These are phyloP conservation scores for Goffeauzyma gilvescens DNA, from an alignment of 768 basidiomycete genomes.

Conservation along the genomic window DNA sequence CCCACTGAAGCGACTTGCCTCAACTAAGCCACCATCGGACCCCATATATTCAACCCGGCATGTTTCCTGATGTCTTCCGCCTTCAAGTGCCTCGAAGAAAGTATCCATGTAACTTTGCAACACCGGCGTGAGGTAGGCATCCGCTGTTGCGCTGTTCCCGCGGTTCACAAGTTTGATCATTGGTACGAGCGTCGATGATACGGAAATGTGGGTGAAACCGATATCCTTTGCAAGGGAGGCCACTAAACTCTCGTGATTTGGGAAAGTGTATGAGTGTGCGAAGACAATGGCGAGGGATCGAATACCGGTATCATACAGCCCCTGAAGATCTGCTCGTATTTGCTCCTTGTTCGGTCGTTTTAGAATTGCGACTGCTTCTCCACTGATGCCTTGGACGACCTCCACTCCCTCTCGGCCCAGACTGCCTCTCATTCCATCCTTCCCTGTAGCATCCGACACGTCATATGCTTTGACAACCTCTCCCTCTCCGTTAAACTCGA, in stretches of 20 bases:
- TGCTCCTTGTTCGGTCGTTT: slow-evolving; percentile 48
- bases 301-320: slow-evolving; percentile 61
- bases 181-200: slow-evolving; percentile 42
- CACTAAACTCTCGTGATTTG: slow-evolving; percentile 59
- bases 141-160: slow-evolving; percentile 77
- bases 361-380: slow-evolving; percentile 72
- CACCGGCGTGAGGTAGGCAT: slow-evolving; percentile 88
- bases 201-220: slow-evolving; percentile 79
- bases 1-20: slow-evolving; percentile 63
- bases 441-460: slow-evolving; percentile 45
- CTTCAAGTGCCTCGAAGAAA: slow-evolving; percentile 77
- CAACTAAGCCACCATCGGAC: slow-evolving; percentile 44
- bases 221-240: slow-evolving; percentile 54
- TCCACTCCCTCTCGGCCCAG: slow-evolving; percentile 29
- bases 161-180: slow-evolving; percentile 55
- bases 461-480: slow-evolving; percentile 48
- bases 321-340: slow-evolving; percentile 46
- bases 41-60: slow-evolving; percentile 75
- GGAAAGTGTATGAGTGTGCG: slow-evolving; percentile 73
- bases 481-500: slow-evolving; percentile 58
- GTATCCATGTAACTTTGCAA: slow-evolving; percentile 66
- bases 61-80: slow-evolving; percentile 38
- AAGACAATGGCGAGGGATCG: slow-evolving; percentile 75
- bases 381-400: slow-evolving; percentile 62
- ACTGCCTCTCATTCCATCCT: neutral